A percentile compares a stretch with the other conserved stretches of the same genome.
Conservation (phyloP, 2,329 filamentous ascomycete species). For the Bisporella sp. region DNA sequence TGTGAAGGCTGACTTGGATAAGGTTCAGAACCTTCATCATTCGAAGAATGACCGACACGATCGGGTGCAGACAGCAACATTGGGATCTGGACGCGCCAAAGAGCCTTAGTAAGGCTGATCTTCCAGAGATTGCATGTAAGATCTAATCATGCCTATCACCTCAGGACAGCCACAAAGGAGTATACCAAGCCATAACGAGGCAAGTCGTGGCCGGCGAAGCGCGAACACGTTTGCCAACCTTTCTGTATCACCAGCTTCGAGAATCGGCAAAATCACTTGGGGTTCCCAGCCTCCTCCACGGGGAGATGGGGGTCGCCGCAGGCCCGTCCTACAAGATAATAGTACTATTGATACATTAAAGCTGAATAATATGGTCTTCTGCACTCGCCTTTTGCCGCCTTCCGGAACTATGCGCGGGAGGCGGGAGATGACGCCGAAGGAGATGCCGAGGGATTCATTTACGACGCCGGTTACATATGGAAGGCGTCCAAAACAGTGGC, state of each 20-base stretch:
- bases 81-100: constrained; percentile 2
- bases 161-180: constrained; percentile 1
- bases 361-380: no score
- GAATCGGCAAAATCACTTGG: constrained; percentile 5
- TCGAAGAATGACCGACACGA: constrained; percentile 9
- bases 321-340: no score
- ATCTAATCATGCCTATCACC: constrained; percentile 4
- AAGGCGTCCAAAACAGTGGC: constrained; percentile 16
- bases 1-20: constrained; percentile 2
- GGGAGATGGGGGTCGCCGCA: no score
- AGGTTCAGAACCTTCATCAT: constrained; percentile 4
- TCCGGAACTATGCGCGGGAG: constrained; percentile 15
- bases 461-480: constrained; percentile 24
- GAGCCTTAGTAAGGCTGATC: constrained; percentile 2
- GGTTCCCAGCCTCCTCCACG: background rate
- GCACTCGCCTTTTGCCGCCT: background rate
- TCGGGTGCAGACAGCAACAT: constrained; percentile 9
- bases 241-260: constrained; percentile 3
- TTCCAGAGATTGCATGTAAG: constrained; percentile 3
- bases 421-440: constrained; percentile 23
- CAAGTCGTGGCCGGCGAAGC: constrained; percentile 1
- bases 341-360: no score
- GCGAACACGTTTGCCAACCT: constrained; percentile 5
- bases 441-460: constrained; percentile 24
- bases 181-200: constrained; percentile 4